Evolutionary conservation across 2,329 filamentous ascomycete species (phyloP), one percentile per base, ranked within the genome.

Genomic region (Colletotrichum chrysophilum): DNA sequence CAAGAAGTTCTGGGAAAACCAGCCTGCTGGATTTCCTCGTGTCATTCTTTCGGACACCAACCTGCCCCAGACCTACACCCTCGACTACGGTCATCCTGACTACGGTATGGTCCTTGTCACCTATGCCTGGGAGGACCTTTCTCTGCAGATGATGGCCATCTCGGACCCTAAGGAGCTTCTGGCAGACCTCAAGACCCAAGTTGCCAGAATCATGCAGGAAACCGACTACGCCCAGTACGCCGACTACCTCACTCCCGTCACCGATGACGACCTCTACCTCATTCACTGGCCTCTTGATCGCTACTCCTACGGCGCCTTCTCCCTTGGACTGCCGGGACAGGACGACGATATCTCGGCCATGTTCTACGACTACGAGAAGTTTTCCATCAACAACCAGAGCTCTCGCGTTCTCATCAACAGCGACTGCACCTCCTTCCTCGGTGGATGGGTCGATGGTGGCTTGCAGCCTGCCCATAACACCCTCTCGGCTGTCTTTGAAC

Each of bases 281-380:
- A 48, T 70, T 5, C 67, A 70, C 26, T 70, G 67, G 67, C 67
- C 58, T 21, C 67, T 70, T 36, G 56, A 70, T 58, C 67, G 67
- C 18, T 38, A 70, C 56, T 70, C 67, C 2, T 70, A 70, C 36
- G 67, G 67, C 10, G 67, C 67, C 26, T 70, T 70, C 26, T 62
- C 55, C 24, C 56, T 70, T 26, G 67, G 67, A 32, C 34, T 64
- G 30, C 67, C 67, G 5, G 56, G 67, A 5, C 67, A 70, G 18
- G 67, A 70, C 26, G 58, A 64, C 14, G 34, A 62, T 8, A 70
- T 70, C 24, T 58, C 58, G 56, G 58, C 67, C 26, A 58, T 70
- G 18, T 70, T 70, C 67, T 70, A 64, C 56, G 67, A 70, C 58
- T 70, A 21, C 10, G 32, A 70, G 56, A 70, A 62, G 21, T 38